A percentile compares a stretch with the other conserved stretches of the same genome.
Conservation (phyloP, 2,329 filamentous ascomycete genomes). For the Aspergillus viridinutans region DNA sequence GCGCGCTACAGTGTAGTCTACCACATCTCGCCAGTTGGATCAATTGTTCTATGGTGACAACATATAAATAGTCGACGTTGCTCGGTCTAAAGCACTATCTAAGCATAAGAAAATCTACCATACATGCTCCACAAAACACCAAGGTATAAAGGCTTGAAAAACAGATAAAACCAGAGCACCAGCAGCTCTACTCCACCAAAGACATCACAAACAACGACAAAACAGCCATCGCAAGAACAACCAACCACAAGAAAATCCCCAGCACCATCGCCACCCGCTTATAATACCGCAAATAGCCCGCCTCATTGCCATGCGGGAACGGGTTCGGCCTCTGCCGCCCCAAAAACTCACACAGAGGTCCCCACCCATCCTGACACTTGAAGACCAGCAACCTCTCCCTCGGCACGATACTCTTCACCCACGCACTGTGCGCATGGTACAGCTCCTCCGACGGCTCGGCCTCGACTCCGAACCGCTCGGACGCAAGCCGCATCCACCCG, state of each 20-base stretch:
- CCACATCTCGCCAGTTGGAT: not conserved
- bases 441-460: slow-evolving; percentile 12
- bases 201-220: not conserved
- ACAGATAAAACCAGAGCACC: not conserved
- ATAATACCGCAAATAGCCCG: slow-evolving; percentile 12
- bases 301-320: slow-evolving; percentile 14
- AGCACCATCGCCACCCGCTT: slow-evolving; percentile 14
- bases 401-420: slow-evolving; percentile 14
- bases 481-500: slow-evolving; percentile 6
- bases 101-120: not conserved
- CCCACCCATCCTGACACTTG: slow-evolving; percentile 17
- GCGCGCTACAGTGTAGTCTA: not conserved
- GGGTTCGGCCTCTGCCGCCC: slow-evolving; percentile 12
- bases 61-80: no score
- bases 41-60: no score
- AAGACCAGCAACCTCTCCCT: slow-evolving; percentile 9
- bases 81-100: not conserved
- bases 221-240: slow-evolving; percentile 6
- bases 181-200: slow-evolving; percentile 1
- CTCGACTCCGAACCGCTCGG: slow-evolving; percentile 8
- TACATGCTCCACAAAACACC: slow-evolving; percentile 2
- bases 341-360: slow-evolving; percentile 9
- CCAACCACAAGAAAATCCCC: slow-evolving; percentile 10
- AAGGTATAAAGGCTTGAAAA: slow-evolving; percentile 2
- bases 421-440: slow-evolving; percentile 12